Evolutionary conservation across 139 green algal species (phyloP), one percentile per base, ranked within the genome.

Genomic region (Micromonas commoda): DNA sequence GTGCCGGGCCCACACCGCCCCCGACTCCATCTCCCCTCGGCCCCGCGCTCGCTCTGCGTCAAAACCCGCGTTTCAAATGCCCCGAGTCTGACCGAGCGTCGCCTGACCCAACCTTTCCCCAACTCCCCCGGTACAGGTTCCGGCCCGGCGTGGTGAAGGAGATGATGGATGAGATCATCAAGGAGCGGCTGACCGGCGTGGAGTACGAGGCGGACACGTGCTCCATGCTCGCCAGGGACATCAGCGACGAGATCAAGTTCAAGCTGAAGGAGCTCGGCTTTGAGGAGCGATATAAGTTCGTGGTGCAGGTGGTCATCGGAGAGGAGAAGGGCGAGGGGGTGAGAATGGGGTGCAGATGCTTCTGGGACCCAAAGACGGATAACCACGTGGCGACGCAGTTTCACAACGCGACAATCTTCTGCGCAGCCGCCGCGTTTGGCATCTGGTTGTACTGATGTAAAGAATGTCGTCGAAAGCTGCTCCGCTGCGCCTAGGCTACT

Each of bases 161-260:
- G 21, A 51, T 73, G n/a, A 73, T 73, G n/a, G 34, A 20, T 23
- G 33, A 73, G 66, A 16, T 60, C 23, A 19, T 73, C 19, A 51
- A 39, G 24, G 66, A 28, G 19, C 51, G 52, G 66, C 34, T 73
- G 5, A 54, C 66, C 23, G 66, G 66, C 35, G 20, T 26, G 23
- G 32, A 31, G 33, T 95, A 95, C 81, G 83, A 93, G 52, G 81
- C 89, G 29, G 89, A 95, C 80, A 92, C 91, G 64, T 89, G 87
- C 0, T 91, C 87, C 0, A 78, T 82, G 1, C 91, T 85, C 85
- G 80, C 86, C 0, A 70, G 86, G 31, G 90, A 95, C 60, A 93
- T 95, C 54, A 87, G 89, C 34, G 90, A 95, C 57, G 90, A 92
- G 32, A 88, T 95, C 34, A 95, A 95, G 81, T 65, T 81, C 31